Conservation (phyloP, 2,329 filamentous ascomycete species). For the Akanthomyces dipterigenus region DNA sequence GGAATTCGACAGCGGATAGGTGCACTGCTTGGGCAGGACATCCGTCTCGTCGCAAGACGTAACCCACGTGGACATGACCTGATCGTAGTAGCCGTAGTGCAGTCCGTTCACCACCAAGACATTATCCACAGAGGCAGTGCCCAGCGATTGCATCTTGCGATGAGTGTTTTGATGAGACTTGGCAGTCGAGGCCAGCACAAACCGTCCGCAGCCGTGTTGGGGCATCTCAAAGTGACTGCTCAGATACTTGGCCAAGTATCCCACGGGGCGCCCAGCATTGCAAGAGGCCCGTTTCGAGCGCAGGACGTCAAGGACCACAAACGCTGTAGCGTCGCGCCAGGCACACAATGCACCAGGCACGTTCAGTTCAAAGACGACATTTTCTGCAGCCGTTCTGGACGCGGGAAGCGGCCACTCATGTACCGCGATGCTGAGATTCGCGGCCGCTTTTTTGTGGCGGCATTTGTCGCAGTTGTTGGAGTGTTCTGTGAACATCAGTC, state of each 20-base stretch:
- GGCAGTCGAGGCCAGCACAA: neutral
- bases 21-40: neutral
- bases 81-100: neutral
- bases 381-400: neutral
- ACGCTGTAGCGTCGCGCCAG: neutral
- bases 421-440: neutral
- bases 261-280: neutral
- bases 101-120: neutral
- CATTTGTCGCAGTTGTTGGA: neutral
- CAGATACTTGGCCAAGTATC: neutral
- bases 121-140: neutral
- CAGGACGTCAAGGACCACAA: neutral
- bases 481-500: neutral
- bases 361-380: neutral
- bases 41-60: neutral
- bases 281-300: neutral
- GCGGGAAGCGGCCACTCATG: neutral
- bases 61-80: neutral
- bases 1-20: neutral
- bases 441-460: neutral
- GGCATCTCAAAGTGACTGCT: neutral
- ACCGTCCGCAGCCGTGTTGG: neutral
- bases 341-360: neutral
- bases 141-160: neutral
- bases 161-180: neutral